A percentile compares a stretch with the other conserved stretches of the same genome.
Evolutionary conservation across 441 rosid species (phyloP).

Genomic region (Erodium trifolium): DNA sequence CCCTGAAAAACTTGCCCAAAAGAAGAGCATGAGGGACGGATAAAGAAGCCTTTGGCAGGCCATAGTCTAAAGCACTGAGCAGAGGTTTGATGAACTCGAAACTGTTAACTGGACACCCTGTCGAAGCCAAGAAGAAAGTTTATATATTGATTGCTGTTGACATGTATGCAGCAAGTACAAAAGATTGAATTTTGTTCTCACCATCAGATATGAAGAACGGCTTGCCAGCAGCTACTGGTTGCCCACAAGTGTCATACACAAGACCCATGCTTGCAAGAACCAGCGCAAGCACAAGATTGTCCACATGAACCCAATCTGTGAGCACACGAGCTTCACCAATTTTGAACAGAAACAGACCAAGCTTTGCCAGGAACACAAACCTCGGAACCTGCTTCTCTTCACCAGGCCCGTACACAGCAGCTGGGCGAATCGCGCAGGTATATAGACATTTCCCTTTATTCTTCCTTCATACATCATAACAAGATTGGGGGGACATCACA

Average conservation of each 20-base stretch:
- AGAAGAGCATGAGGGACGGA: background rate
- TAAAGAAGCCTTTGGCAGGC: background rate
- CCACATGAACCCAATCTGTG: constrained; percentile 79
- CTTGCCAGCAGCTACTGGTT: constrained; percentile 81
- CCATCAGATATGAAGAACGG: constrained; percentile 89
- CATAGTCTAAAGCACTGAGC: background rate
- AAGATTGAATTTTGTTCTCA: constrained; percentile 20
- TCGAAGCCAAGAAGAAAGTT: background rate
- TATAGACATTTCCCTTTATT: constrained; percentile 44
- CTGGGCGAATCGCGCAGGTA: constrained; percentile 83
- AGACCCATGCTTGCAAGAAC: constrained; percentile 91
- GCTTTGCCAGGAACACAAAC: constrained; percentile 57
- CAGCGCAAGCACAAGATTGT: constrained; percentile 77
- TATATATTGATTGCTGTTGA: background rate
- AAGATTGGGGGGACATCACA: no score
- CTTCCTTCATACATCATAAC: constrained; percentile 29
- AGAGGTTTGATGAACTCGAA: constrained; percentile 1
- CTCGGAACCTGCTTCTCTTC: constrained; percentile 91
- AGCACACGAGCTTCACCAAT: constrained; percentile 61
- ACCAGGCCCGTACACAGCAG: constrained; percentile 90
- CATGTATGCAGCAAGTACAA: background rate
- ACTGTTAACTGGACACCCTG: constrained; percentile 2
- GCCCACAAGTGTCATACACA: constrained; percentile 64
- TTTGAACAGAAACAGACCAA: constrained; percentile 58
- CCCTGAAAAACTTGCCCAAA: background rate